A percentile compares a stretch with the other conserved stretches of the same genome.
These are phyloP conservation scores for Vinca minor DNA, from an alignment of 257 asterid genomes.

Conservation along the genomic window DNA sequence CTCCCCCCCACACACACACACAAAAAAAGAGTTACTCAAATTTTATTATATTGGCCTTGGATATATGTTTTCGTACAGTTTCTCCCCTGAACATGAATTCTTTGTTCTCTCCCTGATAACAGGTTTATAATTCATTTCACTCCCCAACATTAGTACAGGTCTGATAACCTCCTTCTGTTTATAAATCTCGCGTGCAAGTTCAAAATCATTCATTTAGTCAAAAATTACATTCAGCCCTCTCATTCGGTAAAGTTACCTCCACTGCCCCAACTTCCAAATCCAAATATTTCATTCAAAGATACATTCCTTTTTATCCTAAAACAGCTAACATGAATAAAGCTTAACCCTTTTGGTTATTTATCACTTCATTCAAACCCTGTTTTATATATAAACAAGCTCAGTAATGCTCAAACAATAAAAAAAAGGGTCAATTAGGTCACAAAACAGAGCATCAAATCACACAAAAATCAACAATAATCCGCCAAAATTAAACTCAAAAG, in stretches of 20 bases:
- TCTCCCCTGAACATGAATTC: too few species aligned
- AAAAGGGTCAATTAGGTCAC: neutral
- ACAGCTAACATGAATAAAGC: neutral
- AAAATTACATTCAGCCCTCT: neutral
- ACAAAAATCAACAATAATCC: neutral
- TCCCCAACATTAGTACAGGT: neutral
- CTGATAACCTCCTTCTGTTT: too few species aligned
- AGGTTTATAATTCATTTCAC: neutral
- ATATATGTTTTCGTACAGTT: too few species aligned
- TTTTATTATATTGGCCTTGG: too few species aligned
- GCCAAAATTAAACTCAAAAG: neutral
- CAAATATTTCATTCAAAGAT: neutral
- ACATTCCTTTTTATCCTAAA: neutral
- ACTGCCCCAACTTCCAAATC: neutral
- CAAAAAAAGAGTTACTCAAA: too few species aligned
- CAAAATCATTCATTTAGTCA: neutral
- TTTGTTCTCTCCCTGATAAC: too few species aligned
- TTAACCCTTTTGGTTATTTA: neutral
- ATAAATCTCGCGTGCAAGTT: neutral
- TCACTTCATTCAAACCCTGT: neutral
- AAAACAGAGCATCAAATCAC: neutral
- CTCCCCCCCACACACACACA: too few species aligned
- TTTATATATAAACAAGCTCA: neutral
- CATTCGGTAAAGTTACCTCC: neutral
- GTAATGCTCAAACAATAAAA: neutral